phyloP scores from a whole-genome alignment of 768 basidiomycete species.

The Suillus fuscotomentosus region DNA sequence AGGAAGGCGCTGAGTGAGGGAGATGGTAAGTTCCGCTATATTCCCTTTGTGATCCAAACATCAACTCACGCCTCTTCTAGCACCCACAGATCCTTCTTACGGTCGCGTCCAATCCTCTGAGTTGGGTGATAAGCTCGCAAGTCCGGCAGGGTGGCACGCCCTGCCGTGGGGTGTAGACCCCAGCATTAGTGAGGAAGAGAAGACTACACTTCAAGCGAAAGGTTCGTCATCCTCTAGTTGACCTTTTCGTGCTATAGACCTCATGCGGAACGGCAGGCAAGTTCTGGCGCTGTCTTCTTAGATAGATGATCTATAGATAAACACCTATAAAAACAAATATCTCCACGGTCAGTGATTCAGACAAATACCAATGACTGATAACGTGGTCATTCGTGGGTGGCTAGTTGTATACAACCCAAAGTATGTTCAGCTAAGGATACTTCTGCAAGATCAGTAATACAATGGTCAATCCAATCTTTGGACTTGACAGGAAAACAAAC shows the following conservation, averaged over 20 bases:
- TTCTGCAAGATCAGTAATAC: too few species aligned
- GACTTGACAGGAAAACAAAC: too few species aligned
- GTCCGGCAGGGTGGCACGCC: constrained; percentile 90
- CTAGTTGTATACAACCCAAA: too few species aligned
- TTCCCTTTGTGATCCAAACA: neutral
- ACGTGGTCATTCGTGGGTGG: too few species aligned
- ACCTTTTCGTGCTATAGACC: constrained; percentile 8
- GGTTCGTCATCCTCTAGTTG: neutral
- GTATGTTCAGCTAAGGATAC: too few species aligned
- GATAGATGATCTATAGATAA: too few species aligned
- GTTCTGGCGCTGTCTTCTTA: constrained; percentile 44
- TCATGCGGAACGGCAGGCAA: constrained; percentile 22
- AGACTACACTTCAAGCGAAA: neutral
- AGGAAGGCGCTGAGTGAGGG: constrained; percentile 19
- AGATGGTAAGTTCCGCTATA: constrained; percentile 10
- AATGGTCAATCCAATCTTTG: too few species aligned
- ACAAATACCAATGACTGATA: too few species aligned
- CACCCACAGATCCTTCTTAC: constrained; percentile 8
- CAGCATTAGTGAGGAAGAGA: constrained; percentile 18
- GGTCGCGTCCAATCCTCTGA: constrained; percentile 47
- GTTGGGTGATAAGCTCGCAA: constrained; percentile 74
- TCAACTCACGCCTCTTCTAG: constrained; percentile 11
- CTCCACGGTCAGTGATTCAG: too few species aligned
- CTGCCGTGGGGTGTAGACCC: constrained; percentile 76
- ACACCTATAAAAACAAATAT: too few species aligned